A percentile compares a stretch with the other conserved stretches of the same genome.
Conservation (phyloP, 2,329 filamentous ascomycete species). For the Colletotrichum karsti region DNA sequence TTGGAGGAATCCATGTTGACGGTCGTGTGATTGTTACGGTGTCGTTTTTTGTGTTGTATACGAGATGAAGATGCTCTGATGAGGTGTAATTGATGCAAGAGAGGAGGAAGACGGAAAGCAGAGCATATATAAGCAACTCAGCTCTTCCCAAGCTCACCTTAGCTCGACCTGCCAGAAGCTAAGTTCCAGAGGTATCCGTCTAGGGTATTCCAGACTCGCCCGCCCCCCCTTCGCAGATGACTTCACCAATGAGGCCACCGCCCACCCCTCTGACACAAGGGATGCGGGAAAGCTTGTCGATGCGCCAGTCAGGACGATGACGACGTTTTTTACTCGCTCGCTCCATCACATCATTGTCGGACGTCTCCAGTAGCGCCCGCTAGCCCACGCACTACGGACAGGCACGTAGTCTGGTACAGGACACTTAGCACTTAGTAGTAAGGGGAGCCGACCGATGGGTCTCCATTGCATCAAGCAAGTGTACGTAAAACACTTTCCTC, state of each 20-base stretch:
- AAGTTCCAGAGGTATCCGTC: neutral
- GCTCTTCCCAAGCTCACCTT: neutral
- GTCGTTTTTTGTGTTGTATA: neutral
- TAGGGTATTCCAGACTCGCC: conserved; percentile 4
- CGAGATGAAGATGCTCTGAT: neutral
- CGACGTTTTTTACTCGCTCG: conserved; percentile 12
- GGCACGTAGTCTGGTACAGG: neutral
- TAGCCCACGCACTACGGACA: neutral
- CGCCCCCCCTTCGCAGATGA: conserved; percentile 11
- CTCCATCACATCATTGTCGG: neutral
- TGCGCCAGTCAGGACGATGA: conserved; percentile 21
- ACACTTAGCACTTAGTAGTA: neutral
- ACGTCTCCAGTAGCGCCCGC: conserved; percentile 4
- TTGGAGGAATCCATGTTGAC: conserved; percentile 25
- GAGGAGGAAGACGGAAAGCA: accelerated
- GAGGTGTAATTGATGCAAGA: accelerated
- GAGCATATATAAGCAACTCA: conserved; percentile 21
- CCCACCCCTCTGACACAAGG: conserved; percentile 29
- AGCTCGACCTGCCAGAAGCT: neutral
- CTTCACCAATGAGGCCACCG: conserved; percentile 29
- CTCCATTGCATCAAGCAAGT: conserved; percentile 3
- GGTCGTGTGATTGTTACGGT: neutral
- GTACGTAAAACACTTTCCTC: neutral
- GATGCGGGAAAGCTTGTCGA: conserved; percentile 31
- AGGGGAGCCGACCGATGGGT: neutral